Evolutionary conservation across 1,139 yeast genomes (phyloP).

Genomic region (Suhomyces anneliseae): DNA sequence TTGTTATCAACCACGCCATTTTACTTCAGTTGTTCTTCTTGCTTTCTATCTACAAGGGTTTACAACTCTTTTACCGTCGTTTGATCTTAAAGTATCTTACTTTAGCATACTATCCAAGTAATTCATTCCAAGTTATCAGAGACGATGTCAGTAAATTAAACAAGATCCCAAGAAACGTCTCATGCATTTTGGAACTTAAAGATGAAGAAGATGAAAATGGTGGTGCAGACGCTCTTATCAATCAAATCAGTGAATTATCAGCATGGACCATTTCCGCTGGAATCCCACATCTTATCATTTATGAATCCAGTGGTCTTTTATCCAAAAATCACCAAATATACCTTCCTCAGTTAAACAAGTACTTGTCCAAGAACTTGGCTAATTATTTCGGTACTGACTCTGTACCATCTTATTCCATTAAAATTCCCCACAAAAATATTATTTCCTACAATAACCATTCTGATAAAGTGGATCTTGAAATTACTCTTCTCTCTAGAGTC

Average conservation of each 20-base stretch:
- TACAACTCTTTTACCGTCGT: slow-evolving; percentile 55
- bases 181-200: slow-evolving; percentile 69
- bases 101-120: slow-evolving; percentile 74
- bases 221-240: slow-evolving; percentile 79
- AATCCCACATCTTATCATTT: slow-evolving; percentile 66
- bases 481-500: slow-evolving; percentile 65
- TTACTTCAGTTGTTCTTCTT: slow-evolving; percentile 54
- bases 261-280: slow-evolving; percentile 93
- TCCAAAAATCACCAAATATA: slow-evolving; percentile 44
- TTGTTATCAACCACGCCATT: slow-evolving; percentile 35
- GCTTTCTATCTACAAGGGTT: slow-evolving; percentile 55
- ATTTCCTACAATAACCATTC: slow-evolving; percentile 45
- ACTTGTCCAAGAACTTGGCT: slow-evolving; percentile 60
- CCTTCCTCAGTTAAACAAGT: slow-evolving; percentile 57
- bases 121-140: slow-evolving; percentile 83
- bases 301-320: slow-evolving; percentile 71
- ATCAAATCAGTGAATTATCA: slow-evolving; percentile 71
- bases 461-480: slow-evolving; percentile 50
- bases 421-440: slow-evolving; percentile 61
- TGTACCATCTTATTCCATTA: slow-evolving; percentile 60
- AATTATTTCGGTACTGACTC: slow-evolving; percentile 73
- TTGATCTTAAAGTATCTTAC: slow-evolving; percentile 58
- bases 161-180: slow-evolving; percentile 76
- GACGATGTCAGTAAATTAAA: slow-evolving; percentile 71
- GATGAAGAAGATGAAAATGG: slow-evolving; percentile 84